Evolutionary conservation across 805 yeast genomes (phyloP), one percentile per base, ranked within the genome.

Genomic region (Tetrapisispora fleetii): DNA sequence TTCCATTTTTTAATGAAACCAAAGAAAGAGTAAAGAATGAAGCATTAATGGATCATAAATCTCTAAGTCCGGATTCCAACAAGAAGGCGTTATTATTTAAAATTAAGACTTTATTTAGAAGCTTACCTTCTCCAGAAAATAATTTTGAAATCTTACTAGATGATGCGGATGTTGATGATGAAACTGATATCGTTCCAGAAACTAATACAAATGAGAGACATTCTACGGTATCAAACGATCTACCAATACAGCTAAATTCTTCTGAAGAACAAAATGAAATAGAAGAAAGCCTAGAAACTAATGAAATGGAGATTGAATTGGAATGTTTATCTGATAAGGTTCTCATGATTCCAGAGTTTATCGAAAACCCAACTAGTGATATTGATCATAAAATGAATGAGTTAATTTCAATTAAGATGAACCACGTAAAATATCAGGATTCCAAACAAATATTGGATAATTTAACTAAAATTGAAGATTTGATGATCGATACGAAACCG

Each of bases 71-170:
- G 2, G 28, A 27, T 16, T 11, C 24, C 5, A 33, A 4, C 7
- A 24, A 40, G 22, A 41, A 41, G 30, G 19, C 44, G 4, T 41
- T 41, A 19, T 11, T 3, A 3, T 30, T 41, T 16, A 28, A 17
- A 21, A 11, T 41, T 11, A 17, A 27, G 30, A 41, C 37, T 30
- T 13, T 63, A 40, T 66, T 74, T 37, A 59, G 60, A 1, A 43
- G 51, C 1, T 53, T 73, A 19, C 76, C 78, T 1, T 48, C 55
- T n/a, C 76, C 78, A 0, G 65, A 64, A 50, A 75, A 76, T 51
- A 77, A 75, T 45, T 75, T 72, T 52, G 78, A 75, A 48, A 60
- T 75, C 9, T 54, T 62, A 1, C 51, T 64, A 3, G 65, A 63
- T 27, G 71, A 65, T 5, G 71, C 66, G 3, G 66, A 58, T 14